phyloP scores from a whole-genome alignment of 768 basidiomycete species.

The Leccinum ochraceum region DNA sequence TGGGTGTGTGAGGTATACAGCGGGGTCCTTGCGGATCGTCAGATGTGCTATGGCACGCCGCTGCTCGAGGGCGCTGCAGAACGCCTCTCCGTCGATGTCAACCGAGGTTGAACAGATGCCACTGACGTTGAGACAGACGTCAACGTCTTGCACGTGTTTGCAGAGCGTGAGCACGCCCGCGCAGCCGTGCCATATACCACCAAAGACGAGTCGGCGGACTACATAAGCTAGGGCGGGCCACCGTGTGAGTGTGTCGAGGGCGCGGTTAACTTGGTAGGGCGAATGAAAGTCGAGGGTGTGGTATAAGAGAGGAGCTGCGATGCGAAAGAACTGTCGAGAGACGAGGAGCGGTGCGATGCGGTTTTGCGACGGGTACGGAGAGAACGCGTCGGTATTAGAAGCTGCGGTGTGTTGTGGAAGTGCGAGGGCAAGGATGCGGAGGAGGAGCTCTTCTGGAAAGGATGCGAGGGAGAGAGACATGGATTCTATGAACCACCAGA shows the following conservation, averaged over 20 bases:
- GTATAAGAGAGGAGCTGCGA: conserved; percentile 60
- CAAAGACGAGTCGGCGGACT: conserved; percentile 45
- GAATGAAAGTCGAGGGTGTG: conserved; percentile 48
- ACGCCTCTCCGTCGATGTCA: conserved; percentile 33
- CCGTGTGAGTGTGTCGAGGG: conserved; percentile 38
- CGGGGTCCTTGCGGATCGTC: conserved; percentile 50
- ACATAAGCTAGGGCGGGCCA: conserved; percentile 40
- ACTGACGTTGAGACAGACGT: conserved; percentile 33
- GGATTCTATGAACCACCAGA: too few species aligned
- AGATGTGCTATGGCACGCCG: conserved; percentile 45
- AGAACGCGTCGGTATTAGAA: conserved; percentile 23
- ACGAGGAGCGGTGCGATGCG: conserved; percentile 50
- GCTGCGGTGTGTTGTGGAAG: conserved; percentile 24
- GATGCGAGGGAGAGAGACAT: conserved; percentile 26
- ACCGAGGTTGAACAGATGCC: background rate
- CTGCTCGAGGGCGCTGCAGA: conserved; percentile 43
- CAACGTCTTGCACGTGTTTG: conserved; percentile 40
- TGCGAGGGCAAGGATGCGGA: conserved; percentile 42
- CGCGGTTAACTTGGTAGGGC: conserved; percentile 37
- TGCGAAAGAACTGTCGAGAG: conserved; percentile 52
- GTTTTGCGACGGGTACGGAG: conserved; percentile 16
- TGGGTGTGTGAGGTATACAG: conserved; percentile 56
- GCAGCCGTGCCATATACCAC: conserved; percentile 42
- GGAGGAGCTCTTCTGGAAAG: conserved; percentile 47
- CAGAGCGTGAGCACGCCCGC: conserved; percentile 38